Conservation (phyloP, 768 basidiomycete species). For the Trametes gibbosa region DNA sequence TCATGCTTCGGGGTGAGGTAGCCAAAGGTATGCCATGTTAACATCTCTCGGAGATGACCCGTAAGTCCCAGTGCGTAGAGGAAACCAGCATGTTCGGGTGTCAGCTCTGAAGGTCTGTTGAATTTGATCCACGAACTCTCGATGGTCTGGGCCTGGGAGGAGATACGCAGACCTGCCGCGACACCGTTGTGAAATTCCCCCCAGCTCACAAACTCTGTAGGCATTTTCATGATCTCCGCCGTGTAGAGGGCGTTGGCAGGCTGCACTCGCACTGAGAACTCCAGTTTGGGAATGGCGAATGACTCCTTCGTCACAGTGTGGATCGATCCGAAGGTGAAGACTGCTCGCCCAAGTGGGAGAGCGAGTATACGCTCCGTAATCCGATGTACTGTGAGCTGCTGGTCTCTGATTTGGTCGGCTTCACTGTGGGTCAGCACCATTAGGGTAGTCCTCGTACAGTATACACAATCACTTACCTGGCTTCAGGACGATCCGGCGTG, state of each 20-base stretch:
- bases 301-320: constrained; percentile 73
- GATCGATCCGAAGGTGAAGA: constrained; percentile 89
- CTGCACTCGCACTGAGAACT: constrained; percentile 70
- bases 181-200: constrained; percentile 99
- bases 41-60: constrained; percentile 85
- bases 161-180: constrained; percentile 83
- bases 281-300: constrained; percentile 76
- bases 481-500: constrained; percentile 63
- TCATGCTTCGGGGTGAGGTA: constrained; percentile 97
- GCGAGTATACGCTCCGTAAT: constrained; percentile 89
- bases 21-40: constrained; percentile 93
- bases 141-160: constrained; percentile 67
- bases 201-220: constrained; percentile 75
- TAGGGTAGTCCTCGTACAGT: too few species aligned
- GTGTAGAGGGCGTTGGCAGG: constrained; percentile 64
- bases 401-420: constrained; percentile 81
- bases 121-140: constrained; percentile 96
- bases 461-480: constrained; percentile 48
- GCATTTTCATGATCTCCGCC: constrained; percentile 72
- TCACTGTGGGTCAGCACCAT: constrained; percentile 49
- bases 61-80: constrained; percentile 88
- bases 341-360: constrained; percentile 83
- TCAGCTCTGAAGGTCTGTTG: constrained; percentile 89
- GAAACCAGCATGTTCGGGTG: constrained; percentile 95
- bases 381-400: constrained; percentile 75